These are phyloP conservation scores for Fusarium liriodendri DNA, from an alignment of 2,329 filamentous ascomycete species.

Conservation along the genomic window DNA sequence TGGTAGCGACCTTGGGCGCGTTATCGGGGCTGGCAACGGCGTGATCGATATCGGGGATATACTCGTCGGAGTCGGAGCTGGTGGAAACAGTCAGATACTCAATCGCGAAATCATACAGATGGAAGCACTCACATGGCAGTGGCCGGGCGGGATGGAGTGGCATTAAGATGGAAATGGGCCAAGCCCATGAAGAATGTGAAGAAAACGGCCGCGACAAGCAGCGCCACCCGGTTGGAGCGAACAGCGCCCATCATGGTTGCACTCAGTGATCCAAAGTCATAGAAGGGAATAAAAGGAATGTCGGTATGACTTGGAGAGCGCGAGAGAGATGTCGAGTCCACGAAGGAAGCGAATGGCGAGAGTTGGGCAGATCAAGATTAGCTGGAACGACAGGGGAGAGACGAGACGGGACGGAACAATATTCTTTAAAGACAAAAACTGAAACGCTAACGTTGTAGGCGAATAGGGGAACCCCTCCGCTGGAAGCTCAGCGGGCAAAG, in stretches of 20 bases:
- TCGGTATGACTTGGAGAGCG: background rate
- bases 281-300: background rate
- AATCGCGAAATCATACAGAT: background rate
- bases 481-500: background rate
- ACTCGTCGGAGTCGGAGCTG: background rate
- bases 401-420: background rate
- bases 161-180: conserved; percentile 9
- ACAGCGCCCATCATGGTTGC: conserved; percentile 11
- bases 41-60: background rate
- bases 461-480: background rate
- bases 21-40: background rate
- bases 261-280: background rate
- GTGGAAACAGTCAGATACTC: background rate
- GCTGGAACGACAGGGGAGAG: background rate
- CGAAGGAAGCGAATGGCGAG: background rate
- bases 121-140: background rate
- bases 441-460: background rate
- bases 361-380: background rate
- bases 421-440: background rate
- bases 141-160: background rate
- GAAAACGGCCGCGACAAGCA: conserved; percentile 14
- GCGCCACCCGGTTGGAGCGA: conserved; percentile 16
- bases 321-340: background rate
- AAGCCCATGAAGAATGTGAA: conserved; percentile 22
- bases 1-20: background rate